These are phyloP conservation scores for Pyronema domesticum DNA, from an alignment of 495 filamentous ascomycete genomes.

Conservation along the genomic window DNA sequence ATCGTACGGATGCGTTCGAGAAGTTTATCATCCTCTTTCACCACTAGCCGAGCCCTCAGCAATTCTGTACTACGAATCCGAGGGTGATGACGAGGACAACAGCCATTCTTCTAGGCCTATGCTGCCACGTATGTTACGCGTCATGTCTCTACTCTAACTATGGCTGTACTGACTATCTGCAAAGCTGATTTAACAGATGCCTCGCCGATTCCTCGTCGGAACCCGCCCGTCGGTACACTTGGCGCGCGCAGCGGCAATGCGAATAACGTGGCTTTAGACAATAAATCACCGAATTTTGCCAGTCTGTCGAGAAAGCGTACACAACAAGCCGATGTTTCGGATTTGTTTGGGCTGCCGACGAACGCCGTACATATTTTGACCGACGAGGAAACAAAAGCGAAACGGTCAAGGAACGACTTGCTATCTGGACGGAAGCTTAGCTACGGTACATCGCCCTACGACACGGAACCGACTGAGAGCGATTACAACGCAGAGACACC, in stretches of 20 bases:
- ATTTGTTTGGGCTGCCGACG: background rate
- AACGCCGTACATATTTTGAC: background rate
- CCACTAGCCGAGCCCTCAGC: constrained; percentile 17
- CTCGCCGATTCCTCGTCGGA: background rate
- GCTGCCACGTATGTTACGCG: background rate
- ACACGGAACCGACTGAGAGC: background rate
- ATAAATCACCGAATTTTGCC: background rate
- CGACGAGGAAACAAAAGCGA: background rate
- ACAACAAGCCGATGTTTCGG: background rate
- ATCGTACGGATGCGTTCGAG: constrained; percentile 20
- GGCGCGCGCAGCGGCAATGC: background rate
- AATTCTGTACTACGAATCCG: constrained; percentile 16
- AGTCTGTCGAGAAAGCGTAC: background rate
- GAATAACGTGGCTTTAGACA: no score
- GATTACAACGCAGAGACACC: background rate
- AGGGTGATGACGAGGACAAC: constrained; percentile 13
- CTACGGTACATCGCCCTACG: background rate
- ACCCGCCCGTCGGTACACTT: background rate
- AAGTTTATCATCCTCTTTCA: constrained; percentile 22
- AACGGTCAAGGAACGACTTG: background rate
- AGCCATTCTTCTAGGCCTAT: background rate
- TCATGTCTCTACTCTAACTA: background rate
- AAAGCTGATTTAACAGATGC: background rate
- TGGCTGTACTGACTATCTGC: background rate
- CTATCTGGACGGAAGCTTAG: background rate